phyloP scores from a whole-genome alignment of 148 eudicot species.

The Dianthus caryophyllus region DNA sequence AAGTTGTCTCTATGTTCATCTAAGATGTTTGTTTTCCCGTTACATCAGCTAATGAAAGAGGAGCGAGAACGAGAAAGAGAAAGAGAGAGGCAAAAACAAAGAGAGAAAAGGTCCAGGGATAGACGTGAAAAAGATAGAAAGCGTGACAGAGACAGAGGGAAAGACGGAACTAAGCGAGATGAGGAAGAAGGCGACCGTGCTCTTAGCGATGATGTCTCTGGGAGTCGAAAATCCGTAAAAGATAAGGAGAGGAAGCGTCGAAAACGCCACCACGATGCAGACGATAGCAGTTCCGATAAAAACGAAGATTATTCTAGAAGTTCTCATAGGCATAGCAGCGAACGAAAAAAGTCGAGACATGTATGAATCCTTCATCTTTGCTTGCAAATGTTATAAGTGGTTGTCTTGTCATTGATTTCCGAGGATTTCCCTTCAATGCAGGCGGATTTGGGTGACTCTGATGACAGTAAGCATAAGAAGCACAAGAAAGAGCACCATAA shows the following conservation, averaged over 20 bases:
- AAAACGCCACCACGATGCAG: slow-evolving; percentile 44
- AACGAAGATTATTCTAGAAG: slow-evolving; percentile 53
- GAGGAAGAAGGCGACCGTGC: slow-evolving; percentile 50
- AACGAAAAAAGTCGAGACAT: slow-evolving; percentile 63
- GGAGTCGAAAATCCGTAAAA: slow-evolving; percentile 45
- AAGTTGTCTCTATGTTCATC: background rate
- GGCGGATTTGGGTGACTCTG: slow-evolving; percentile 41
- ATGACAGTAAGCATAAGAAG: slow-evolving; percentile 62
- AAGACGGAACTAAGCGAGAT: slow-evolving; percentile 39
- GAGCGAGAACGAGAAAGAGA: slow-evolving; percentile 17
- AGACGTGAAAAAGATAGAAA: slow-evolving; percentile 59
- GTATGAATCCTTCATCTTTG: slow-evolving; percentile 29
- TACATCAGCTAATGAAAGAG: slow-evolving; percentile 67
- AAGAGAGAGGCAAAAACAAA: slow-evolving; percentile 41
- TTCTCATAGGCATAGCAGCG: slow-evolving; percentile 58
- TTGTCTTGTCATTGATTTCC: background rate
- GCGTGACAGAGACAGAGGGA: slow-evolving; percentile 41
- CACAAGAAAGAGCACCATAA: slow-evolving; percentile 57
- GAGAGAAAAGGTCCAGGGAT: slow-evolving; percentile 52
- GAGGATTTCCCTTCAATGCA: slow-evolving; percentile 22
- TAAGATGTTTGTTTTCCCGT: too few relatives aligned
- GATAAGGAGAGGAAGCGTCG: slow-evolving; percentile 64
- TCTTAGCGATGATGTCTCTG: slow-evolving; percentile 34
- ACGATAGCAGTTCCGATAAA: slow-evolving; percentile 49
- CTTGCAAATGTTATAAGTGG: background rate